Percentiles rank a stretch among this genome's conserved stretches.
phyloP scores from a whole-genome alignment of 805 yeast genomes.

The Candida orba region DNA sequence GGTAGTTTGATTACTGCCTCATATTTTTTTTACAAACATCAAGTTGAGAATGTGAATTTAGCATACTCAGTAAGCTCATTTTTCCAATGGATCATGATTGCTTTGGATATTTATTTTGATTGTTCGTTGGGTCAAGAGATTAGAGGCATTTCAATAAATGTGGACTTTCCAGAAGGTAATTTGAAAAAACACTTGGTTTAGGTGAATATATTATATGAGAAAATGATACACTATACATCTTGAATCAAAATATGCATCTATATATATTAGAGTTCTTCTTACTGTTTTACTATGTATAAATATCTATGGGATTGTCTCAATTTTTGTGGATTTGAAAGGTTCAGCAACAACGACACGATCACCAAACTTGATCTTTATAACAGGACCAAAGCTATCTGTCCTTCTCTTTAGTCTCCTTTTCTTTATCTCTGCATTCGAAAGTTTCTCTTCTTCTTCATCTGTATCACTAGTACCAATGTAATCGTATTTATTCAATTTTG shows the following conservation, averaged over 20 bases:
- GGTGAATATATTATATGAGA: background rate
- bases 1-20: background rate
- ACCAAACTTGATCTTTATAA: constrained; percentile 19
- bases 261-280: too few relatives aligned
- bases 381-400: constrained; percentile 16
- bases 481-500: constrained; percentile 16
- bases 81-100: constrained; percentile 12
- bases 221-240: background rate
- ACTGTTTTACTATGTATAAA: too few relatives aligned
- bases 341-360: constrained; percentile 17
- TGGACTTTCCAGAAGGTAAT: constrained; percentile 5
- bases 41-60: constrained; percentile 8
- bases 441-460: constrained; percentile 20
- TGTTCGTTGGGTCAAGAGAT: constrained; percentile 3
- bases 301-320: constrained; percentile 9
- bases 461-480: constrained; percentile 22
- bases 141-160: background rate
- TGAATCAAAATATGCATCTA: background rate
- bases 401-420: constrained; percentile 10
- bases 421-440: constrained; percentile 14
- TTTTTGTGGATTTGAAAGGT: constrained; percentile 19
- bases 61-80: constrained; percentile 14
- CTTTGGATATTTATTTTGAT: constrained; percentile 11
- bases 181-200: constrained; percentile 4
- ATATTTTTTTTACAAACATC: constrained; percentile 13